These are phyloP conservation scores for Pleurotus salmoneostramineus DNA, from an alignment of 768 basidiomycete genomes.

Conservation along the genomic window DNA sequence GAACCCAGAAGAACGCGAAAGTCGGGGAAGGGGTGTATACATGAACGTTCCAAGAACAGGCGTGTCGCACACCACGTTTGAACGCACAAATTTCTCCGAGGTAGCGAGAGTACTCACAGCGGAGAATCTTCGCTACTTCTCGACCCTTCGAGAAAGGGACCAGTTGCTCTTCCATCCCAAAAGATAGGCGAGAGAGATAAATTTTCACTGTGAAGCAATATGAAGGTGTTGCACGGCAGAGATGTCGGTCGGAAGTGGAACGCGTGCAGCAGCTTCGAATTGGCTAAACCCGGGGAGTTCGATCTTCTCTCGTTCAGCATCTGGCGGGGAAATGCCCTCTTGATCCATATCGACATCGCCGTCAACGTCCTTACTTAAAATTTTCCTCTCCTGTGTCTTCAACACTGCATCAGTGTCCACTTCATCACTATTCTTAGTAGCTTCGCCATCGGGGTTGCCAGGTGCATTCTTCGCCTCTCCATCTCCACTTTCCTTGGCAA, in stretches of 20 bases:
- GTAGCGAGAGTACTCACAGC: not conserved
- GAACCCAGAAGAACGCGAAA: not conserved
- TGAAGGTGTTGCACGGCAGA: slow-evolving; percentile 1
- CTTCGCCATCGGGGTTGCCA: not conserved
- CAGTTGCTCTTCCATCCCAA: not conserved
- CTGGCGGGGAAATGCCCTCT: slow-evolving; percentile 10
- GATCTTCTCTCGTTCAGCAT: slow-evolving; percentile 26
- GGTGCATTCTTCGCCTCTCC: slow-evolving; percentile 10
- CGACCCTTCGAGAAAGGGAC: not conserved
- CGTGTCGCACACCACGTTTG: not conserved
- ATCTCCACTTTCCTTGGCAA: slow-evolving; percentile 10
- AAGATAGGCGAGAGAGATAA: not conserved
- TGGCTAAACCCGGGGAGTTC: slow-evolving; percentile 62
- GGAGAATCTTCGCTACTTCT: not conserved
- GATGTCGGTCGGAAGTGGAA: slow-evolving; percentile 1
- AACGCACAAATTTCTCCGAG: not conserved
- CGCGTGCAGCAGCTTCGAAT: slow-evolving; percentile 50
- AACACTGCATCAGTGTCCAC: not conserved
- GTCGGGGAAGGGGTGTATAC: not conserved
- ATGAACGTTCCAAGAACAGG: not conserved
- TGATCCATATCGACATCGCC: slow-evolving; percentile 12
- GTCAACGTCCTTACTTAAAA: slow-evolving; percentile 2
- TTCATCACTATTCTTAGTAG: not conserved
- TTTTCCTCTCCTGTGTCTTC: slow-evolving; percentile 15
- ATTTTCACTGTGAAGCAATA: not conserved